Base-by-base conservation (phyloP, 352 stramenopile genomes). In the Globisporangium uncinulatum region DNA sequence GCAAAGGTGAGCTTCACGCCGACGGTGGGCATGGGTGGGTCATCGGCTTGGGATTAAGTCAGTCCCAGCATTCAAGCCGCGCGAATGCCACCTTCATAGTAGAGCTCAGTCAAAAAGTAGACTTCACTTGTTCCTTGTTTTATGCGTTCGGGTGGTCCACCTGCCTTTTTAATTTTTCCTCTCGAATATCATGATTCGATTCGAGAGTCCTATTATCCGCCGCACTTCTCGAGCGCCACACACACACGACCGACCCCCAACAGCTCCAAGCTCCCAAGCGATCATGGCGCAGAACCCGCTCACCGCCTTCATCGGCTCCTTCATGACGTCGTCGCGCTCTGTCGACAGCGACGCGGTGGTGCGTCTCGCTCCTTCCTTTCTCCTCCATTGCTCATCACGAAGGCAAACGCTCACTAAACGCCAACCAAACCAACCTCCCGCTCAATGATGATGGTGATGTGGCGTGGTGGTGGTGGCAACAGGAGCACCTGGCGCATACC, bases 251-350 rank as follows among this genome's bases (percentile, higher is more conserved):
- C n/a, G 4, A 29, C 24, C 24, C 24, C 24, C 24, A 29, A 29
- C 24, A 29, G 24, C 24, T 29, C 24, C 24, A 29, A 29, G 24
- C 24, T 29, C 24, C 24, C 37, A 34, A 46, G 21, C 36, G 29
- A 48, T 4, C 34, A 89, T 89, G 79, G 57, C 79, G 61, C 70
- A 76, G 63, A 91, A 83, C 64, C 77, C 80, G 45, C 56, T 90
- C 60, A 72, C 76, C 49, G 68, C 76, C 54, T 80, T 88, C 59
- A 76, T 91, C 62, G 67, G 70, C 57, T 86, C 79, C 49, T 81
- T 87, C 69, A 91, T 91, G 76, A 62, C 76, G 43, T 59, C 75
- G 39, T 72, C 75, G 65, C 64, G 64, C 66, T 48, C 76, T 60
- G 63, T 53, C 61, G 76, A 91, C 62, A 56, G 71, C 36, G 65